A percentile compares a stretch with the other conserved stretches of the same genome.
Evolutionary conservation across 2,329 filamentous ascomycete species (phyloP).

Genomic region (Macrophomina tecta): DNA sequence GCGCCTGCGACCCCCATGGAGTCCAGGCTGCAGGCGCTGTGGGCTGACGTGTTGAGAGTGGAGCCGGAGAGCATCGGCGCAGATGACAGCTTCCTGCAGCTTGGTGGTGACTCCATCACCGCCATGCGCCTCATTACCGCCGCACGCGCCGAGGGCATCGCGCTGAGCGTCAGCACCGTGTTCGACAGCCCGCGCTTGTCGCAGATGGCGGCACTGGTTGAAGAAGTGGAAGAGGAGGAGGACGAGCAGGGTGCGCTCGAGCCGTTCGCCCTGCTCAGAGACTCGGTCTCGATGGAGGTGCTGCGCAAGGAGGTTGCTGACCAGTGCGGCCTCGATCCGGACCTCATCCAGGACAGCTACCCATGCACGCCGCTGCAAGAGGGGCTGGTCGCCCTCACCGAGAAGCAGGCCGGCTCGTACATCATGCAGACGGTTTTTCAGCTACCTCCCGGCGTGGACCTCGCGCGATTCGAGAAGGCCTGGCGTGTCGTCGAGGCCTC

Average conservation of each 20-base stretch:
- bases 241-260: not conserved
- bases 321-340: slow-evolving; percentile 31
- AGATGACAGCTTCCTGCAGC: slow-evolving; percentile 35
- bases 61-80: not conserved
- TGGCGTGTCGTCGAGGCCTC: slow-evolving; percentile 33
- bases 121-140: slow-evolving; percentile 28
- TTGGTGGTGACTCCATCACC: slow-evolving; percentile 44
- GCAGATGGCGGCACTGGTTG: not conserved
- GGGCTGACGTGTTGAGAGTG: not conserved
- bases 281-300: slow-evolving; percentile 27
- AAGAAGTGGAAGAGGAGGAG: not conserved
- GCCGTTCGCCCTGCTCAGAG: slow-evolving; percentile 5
- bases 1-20: not conserved
- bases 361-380: slow-evolving; percentile 51
- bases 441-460: slow-evolving; percentile 32
- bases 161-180: not conserved
- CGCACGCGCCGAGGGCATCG: not conserved
- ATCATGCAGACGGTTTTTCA: slow-evolving; percentile 45
- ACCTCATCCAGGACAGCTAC: slow-evolving; percentile 46
- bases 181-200: not conserved
- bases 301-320: slow-evolving; percentile 46
- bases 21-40: not conserved
- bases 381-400: slow-evolving; percentile 47
- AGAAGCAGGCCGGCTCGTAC: slow-evolving; percentile 45
- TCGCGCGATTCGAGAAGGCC: slow-evolving; percentile 24